Conservation (phyloP, 2,329 filamentous ascomycete species). For the Botrytis cinerea region DNA sequence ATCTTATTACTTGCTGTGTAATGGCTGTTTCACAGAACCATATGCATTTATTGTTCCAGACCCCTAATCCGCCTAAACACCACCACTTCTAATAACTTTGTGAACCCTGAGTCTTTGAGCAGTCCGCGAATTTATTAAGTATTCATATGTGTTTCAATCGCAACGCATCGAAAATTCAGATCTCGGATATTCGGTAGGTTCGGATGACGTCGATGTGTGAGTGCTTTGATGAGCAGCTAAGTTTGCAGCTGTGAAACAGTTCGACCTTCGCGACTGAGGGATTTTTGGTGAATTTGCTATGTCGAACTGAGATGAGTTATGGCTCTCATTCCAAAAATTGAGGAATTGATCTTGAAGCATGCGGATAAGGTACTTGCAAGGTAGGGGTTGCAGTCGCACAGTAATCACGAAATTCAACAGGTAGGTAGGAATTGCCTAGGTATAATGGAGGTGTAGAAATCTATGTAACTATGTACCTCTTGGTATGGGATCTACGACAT, state of each 20-base stretch:
- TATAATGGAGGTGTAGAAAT: neutral
- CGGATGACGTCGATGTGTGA: slow-evolving; percentile 14
- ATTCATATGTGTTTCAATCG: neutral
- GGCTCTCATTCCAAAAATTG: neutral
- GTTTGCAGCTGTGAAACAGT: neutral
- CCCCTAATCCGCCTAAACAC: neutral
- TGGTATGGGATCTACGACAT: neutral
- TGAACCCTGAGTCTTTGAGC: neutral
- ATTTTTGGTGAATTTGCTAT: neutral
- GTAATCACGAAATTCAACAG: neutral
- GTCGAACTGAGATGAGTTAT: neutral
- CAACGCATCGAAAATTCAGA: neutral
- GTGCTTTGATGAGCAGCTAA: neutral
- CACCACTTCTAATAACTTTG: slow-evolving; percentile 28
- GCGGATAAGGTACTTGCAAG: neutral
- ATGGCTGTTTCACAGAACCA: slow-evolving; percentile 13
- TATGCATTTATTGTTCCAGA: slow-evolving; percentile 1
- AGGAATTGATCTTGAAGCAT: slow-evolving; percentile 11
- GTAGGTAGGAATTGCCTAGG: neutral
- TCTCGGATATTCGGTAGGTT: neutral
- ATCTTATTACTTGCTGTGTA: neutral
- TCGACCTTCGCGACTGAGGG: neutral
- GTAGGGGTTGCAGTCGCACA: neutral
- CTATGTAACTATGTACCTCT: neutral
- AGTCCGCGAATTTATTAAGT: neutral